A percentile compares a stretch with the other conserved stretches of the same genome.
Evolutionary conservation across 352 stramenopile species (phyloP).

Genomic region (Phytopythium helicoides): DNA sequence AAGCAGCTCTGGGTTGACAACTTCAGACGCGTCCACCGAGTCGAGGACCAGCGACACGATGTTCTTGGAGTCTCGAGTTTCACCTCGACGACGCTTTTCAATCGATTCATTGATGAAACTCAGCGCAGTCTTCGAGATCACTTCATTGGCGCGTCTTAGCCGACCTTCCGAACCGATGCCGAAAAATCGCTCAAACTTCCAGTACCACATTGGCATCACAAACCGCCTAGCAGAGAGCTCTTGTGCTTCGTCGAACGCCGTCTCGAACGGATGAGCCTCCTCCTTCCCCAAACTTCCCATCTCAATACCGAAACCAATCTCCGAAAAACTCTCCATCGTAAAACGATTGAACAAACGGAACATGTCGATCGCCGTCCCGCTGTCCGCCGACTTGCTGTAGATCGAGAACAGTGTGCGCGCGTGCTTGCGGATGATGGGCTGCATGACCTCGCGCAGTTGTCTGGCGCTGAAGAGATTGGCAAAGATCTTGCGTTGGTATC

Average conservation of each 20-base stretch:
- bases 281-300: constrained; percentile 14
- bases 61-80: constrained; percentile 17
- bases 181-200: constrained; percentile 38
- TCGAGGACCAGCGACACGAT: constrained; percentile 34
- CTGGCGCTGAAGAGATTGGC: constrained; percentile 27
- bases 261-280: constrained; percentile 24
- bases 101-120: constrained; percentile 24
- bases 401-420: constrained; percentile 5
- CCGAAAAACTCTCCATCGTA: constrained; percentile 47
- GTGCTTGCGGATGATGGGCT: constrained; percentile 17
- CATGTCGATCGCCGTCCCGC: constrained; percentile 16
- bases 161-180: constrained; percentile 21
- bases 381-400: constrained; percentile 8
- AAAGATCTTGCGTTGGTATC: constrained; percentile 42
- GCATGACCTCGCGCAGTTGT: constrained; percentile 24
- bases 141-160: constrained; percentile 18
- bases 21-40: constrained; percentile 13
- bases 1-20: constrained; percentile 37
- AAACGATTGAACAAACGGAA: constrained; percentile 30
- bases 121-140: constrained; percentile 36
- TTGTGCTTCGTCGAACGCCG: constrained; percentile 29
- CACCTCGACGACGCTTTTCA: constrained; percentile 12
- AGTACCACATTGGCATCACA: constrained; percentile 39
- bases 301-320: constrained; percentile 48
- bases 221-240: constrained; percentile 33